Evolutionary conservation across 2,329 filamentous ascomycete genomes (phyloP).

Genomic region (Fusarium pseudograminearum): DNA sequence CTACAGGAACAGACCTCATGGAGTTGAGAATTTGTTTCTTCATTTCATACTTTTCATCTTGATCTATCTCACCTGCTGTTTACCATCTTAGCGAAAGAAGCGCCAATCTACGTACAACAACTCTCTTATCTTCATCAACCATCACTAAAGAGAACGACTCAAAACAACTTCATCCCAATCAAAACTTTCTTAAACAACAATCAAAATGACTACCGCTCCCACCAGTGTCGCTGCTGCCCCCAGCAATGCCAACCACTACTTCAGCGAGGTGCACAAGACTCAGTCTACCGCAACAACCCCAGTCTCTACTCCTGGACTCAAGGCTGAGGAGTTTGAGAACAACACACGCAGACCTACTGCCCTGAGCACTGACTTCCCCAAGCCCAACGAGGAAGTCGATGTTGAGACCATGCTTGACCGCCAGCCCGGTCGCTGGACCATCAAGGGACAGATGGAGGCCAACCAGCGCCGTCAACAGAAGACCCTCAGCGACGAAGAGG

Average conservation of each 20-base stretch:
- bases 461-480: conserved; percentile 48
- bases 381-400: conserved; percentile 56
- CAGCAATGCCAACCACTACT: conserved; percentile 36
- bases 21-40: conserved; percentile 1
- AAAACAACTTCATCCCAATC: neutral
- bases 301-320: conserved; percentile 39
- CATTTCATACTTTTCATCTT: conserved; percentile 9
- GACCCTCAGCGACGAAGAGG: conserved; percentile 40
- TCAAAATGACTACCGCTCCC: conserved; percentile 24
- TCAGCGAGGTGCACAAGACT: conserved; percentile 37
- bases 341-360: conserved; percentile 37
- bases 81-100: conserved; percentile 2
- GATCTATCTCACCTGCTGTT: conserved; percentile 3
- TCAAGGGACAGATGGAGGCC: conserved; percentile 53
- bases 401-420: conserved; percentile 59
- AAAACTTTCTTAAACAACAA: conserved; percentile 2
- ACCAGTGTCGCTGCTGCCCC: conserved; percentile 29
- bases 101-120: neutral
- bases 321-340: conserved; percentile 24
- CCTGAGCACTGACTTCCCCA: conserved; percentile 55
- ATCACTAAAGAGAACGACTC: neutral
- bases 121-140: neutral
- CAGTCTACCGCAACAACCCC: conserved; percentile 42
- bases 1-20: neutral
- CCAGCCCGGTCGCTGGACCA: conserved; percentile 58